Evolutionary conservation across 1,284 basidiomycete genomes (phyloP), one percentile per base, ranked within the genome.

Genomic region (Ceratobasidium sp.): DNA sequence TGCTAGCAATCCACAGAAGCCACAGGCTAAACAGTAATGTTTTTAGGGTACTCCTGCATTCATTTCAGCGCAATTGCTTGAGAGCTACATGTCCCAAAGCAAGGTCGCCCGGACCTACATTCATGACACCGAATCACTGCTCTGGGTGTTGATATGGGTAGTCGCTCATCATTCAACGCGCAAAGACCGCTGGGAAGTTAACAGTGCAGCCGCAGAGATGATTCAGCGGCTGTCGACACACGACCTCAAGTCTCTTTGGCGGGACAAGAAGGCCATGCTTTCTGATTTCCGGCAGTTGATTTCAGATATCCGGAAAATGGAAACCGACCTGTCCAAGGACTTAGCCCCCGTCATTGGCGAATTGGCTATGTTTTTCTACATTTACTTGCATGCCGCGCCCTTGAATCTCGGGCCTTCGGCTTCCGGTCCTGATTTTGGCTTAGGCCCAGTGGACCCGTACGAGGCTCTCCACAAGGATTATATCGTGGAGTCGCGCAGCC

Each of bases 71-170:
- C 64, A 66, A 13, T 22, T 66, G 2, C 9, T 66, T 19, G 22
- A 32, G 5, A 19, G 64, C 25, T 51, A 49, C 32, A 29, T 66
- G 43, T 25, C n/a, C 17, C 4, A 13, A 7, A 1, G 37, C 9
- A 17, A 8, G 44, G 15, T n/a, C 22, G 1, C 34, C 32, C 43
- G 64, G 11, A 66, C 5, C 1, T 66, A 46, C 22, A 9, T 66
- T 17, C 64, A 66, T n/a, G 64, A 66, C 44, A 22, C 25, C 1
- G 64, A 66, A n/a, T 51, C 64, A 15, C 37, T 66, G 3, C 44
- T 66, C 22, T 66, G 64, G 64, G 22, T 66, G 25, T n/a, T 66
- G 25, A 51, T 66, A 8, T 66, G 64, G 64, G 64, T 66, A 34
- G 64, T 49, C 22, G 64, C 64, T 0, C 64, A 46, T 34, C 52